Base-by-base conservation (phyloP, 331 rosid species). In the Malus hybrid region DNA sequence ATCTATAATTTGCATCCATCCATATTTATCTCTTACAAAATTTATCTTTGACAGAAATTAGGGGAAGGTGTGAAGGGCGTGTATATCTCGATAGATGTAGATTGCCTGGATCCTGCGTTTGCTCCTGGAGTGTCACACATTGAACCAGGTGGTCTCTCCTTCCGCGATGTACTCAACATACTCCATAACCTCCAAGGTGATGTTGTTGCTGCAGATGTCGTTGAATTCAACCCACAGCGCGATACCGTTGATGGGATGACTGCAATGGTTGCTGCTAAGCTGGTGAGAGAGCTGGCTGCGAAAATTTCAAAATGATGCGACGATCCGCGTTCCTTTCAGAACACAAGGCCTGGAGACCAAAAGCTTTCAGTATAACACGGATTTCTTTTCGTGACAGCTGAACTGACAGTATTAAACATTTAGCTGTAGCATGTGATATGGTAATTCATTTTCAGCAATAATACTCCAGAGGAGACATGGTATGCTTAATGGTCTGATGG, bases 51-150 rank as follows among this genome's bases (percentile, higher is more conserved):
- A 76, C 93, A 92, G 99, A 90, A 90, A 89, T 86, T 95, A 48
- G 99, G 99, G 32, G 97, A 92, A 67, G 99, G 99, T 28, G 97
- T 86, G 34, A 95, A 95, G 79, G 99, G 97, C 2, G 97, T 95
- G 32, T 92, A 95, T n/a, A 69, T 95, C 78, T 95, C 99, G 14
- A 80, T 92, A 75, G 99, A 95, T 31, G 89, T 95, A 29, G 99
- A 95, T 81, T 86, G 87, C 81, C 91, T 95, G 8, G 97, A 95
- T 81, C 99, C 97, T 19, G 99, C 97, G 19, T 92, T 88, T 86
- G 97, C 97, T 83, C 97, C 99, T 0, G 97, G 99, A 79, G 99
- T 95, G 71, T 95, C 99, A 76, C 97, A 92, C 83, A 80, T 92
- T 19, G 99, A 95, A 80, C 96, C 97, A 1, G 97, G 99, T 11